phyloP scores from a whole-genome alignment of 2,329 filamentous ascomycete species.

The Diplodia corticola region DNA sequence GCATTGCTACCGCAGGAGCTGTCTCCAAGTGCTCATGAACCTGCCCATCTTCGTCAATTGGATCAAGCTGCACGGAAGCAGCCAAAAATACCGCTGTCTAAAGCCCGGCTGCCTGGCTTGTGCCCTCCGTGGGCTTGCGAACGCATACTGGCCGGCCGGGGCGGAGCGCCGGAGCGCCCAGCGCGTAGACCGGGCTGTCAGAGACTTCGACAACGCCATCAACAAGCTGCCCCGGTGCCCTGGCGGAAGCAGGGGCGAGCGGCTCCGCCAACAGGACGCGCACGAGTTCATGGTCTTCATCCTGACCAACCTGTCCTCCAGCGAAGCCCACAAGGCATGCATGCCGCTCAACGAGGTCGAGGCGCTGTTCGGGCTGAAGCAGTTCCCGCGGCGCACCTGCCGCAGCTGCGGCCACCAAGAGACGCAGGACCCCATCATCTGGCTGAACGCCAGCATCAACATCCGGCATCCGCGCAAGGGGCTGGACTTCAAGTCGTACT shows the following conservation, averaged over 20 bases:
- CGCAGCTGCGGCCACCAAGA: background rate
- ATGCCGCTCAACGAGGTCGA: background rate
- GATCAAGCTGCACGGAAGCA: constrained; percentile 16
- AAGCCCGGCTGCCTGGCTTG: constrained; percentile 13
- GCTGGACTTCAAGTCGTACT: constrained; percentile 21
- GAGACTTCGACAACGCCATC: background rate
- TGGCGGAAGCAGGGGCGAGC: too few species aligned
- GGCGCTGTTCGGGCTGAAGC: constrained; percentile 23
- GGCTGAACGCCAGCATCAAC: background rate
- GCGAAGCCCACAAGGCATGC: background rate
- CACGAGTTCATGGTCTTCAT: background rate
- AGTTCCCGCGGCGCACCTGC: constrained; percentile 8
- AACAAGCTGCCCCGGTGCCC: background rate
- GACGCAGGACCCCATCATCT: background rate
- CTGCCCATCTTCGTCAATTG: constrained; percentile 26
- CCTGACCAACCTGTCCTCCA: background rate
- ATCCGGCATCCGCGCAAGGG: background rate
- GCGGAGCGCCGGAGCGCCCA: background rate
- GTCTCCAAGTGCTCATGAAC: constrained; percentile 25
- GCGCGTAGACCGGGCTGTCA: background rate
- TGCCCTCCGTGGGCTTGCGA: background rate
- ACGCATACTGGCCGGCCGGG: constrained; percentile 11
- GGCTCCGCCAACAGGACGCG: background rate
- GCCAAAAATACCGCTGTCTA: background rate
- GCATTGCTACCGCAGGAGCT: constrained; percentile 28